Conservation (phyloP, 148 eudicot species). For the Vaccinium myrtillus region DNA sequence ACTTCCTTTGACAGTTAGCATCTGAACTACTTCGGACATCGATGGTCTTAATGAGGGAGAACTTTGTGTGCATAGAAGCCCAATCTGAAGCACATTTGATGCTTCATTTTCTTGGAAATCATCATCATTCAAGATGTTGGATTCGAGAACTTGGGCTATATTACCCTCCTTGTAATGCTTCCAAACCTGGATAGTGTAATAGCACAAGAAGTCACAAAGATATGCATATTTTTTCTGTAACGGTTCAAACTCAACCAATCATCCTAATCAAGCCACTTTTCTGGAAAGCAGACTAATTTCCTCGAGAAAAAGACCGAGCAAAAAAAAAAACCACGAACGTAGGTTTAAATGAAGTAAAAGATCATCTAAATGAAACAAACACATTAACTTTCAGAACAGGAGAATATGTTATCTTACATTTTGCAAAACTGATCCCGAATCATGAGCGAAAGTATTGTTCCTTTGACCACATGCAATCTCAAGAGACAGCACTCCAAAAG, state of each 20-base stretch:
- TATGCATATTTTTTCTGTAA: neutral
- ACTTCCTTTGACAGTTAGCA: conserved; percentile 12
- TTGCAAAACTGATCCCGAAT: conserved; percentile 15
- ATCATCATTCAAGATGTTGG: neutral
- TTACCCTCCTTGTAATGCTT: conserved; percentile 11
- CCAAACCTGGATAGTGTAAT: conserved; percentile 7
- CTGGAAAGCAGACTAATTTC: neutral
- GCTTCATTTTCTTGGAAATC: conserved; percentile 7
- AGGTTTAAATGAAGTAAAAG: neutral
- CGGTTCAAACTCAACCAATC: neutral
- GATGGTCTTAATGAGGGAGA: conserved; percentile 13
- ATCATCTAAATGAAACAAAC: neutral
- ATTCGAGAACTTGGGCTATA: neutral
- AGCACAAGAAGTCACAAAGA: neutral
- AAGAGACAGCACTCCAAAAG: conserved; percentile 17
- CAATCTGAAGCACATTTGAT: conserved; percentile 15
- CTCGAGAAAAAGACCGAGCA: neutral
- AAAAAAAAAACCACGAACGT: neutral
- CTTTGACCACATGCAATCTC: conserved; percentile 12
- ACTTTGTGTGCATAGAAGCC: conserved; percentile 21
- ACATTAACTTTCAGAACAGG: neutral
- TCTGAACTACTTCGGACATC: conserved; percentile 7
- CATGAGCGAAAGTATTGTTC: conserved; percentile 16
- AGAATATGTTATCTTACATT: conserved; percentile 9
- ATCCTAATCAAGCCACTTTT: neutral